Conservation (phyloP, 352 stramenopile species). For the Pythium brassicae region DNA sequence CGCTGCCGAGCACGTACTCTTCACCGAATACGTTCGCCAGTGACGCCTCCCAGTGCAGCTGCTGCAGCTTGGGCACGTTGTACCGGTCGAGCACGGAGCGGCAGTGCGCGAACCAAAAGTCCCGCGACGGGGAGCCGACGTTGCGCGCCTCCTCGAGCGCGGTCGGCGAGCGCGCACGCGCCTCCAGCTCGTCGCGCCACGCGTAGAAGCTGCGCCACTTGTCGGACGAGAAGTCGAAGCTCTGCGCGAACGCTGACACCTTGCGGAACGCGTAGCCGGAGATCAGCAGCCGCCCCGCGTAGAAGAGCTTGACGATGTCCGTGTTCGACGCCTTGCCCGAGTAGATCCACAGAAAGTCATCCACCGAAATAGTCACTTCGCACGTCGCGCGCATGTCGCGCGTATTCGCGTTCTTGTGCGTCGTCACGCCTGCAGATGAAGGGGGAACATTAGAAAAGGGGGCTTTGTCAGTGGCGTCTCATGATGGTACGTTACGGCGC, state of each 20-base stretch:
- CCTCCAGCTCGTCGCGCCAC: constrained; percentile 41
- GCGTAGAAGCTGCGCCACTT: constrained; percentile 77
- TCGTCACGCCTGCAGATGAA: constrained; percentile 32
- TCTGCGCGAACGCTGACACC: constrained; percentile 76
- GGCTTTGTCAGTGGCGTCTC: neutral
- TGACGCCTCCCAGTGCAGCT: constrained; percentile 71
- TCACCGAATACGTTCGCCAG: constrained; percentile 63
- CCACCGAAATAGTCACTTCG: constrained; percentile 82
- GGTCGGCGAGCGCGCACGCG: constrained; percentile 21
- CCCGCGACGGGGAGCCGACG: constrained; percentile 47
- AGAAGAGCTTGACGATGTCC: constrained; percentile 78
- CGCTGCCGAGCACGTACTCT: constrained; percentile 51
- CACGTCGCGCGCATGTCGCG: constrained; percentile 47
- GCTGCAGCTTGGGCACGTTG: constrained; percentile 63
- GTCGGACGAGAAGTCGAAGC: constrained; percentile 83
- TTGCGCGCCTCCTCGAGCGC: constrained; percentile 39
- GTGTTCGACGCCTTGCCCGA: constrained; percentile 78
- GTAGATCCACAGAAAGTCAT: constrained; percentile 86
- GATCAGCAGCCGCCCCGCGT: constrained; percentile 69
- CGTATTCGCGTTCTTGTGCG: constrained; percentile 47
- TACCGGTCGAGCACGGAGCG: constrained; percentile 51
- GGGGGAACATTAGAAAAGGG: neutral
- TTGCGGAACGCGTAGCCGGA: constrained; percentile 80
- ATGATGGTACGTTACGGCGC: too few relatives aligned
- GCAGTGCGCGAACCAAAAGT: constrained; percentile 75